Evolutionary conservation across 2,329 filamentous ascomycete genomes (phyloP), one percentile per base, ranked within the genome.

Genomic region (Alternaria angustiovoidea): DNA sequence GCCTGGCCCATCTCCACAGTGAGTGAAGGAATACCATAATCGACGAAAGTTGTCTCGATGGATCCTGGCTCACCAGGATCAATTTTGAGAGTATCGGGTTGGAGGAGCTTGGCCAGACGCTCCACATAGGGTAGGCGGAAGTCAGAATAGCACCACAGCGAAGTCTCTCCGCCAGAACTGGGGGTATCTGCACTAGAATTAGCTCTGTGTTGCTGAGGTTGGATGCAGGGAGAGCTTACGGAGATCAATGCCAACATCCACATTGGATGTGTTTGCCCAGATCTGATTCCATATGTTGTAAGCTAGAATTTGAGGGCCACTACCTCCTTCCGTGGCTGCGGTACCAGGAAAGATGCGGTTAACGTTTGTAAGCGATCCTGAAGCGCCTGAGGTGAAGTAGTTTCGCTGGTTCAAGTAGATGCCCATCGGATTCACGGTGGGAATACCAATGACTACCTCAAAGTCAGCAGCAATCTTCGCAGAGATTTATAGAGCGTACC

Each of bases 91-190:
- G 76, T 76, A 59, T 80, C 77, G 16, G 78, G 77, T 47, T 78
- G 75, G 7, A 78, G 67, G 6, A 80, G 71, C 58, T 80, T 78
- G 30, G 78, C 75, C 2, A 80, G 68, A 12, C 77, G 73, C 68
- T 78, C 73, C 14, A 80, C 77, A 51, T 78, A 78, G 7, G 74
- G 70, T 0, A 75, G 66, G 9, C 73, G 70, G 57, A 75, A 78
- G 58, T 80, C 78, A 7, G 78, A 73, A 53, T 80, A 80, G 63
- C 72, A 76, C 78, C 78, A 80, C 1, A 80, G 71, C 3, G 76
- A 77, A 2, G 74, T 77, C 9, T 75, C 69, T 22, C 72, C 75
- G 44, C 78, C 78, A 1, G 76, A 78, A 18, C 71, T 75, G 3
- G 78, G 70, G 0, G 78, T 80, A 62, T 80, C 68, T 73, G 16